Conservation (phyloP, 1,139 yeast genomes). For the Geotrichum siamense region DNA sequence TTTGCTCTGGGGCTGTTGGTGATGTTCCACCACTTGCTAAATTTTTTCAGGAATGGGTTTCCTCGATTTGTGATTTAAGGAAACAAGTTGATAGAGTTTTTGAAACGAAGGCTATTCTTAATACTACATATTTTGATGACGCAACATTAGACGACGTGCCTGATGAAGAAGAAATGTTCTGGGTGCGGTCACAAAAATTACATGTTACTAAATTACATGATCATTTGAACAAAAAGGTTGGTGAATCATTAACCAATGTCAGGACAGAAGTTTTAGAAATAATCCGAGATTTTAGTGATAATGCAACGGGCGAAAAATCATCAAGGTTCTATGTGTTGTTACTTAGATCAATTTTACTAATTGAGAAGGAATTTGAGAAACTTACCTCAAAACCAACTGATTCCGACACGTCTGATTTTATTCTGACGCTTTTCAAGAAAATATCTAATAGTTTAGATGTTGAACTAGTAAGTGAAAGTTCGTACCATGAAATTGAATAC, state of each 20-base stretch:
- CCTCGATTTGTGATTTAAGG: conserved; percentile 10
- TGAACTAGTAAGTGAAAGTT: background rate
- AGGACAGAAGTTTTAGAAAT: conserved; percentile 13
- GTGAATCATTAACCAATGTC: conserved; percentile 8
- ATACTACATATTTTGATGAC: conserved; percentile 4
- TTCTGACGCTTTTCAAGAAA: conserved; percentile 1
- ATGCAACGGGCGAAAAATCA: background rate
- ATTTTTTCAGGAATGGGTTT: conserved; percentile 16
- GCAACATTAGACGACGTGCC: conserved; percentile 11
- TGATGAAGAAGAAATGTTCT: conserved; percentile 15
- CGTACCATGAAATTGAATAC: background rate
- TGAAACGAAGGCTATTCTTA: conserved; percentile 11
- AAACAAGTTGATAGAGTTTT: conserved; percentile 16
- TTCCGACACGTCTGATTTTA: background rate
- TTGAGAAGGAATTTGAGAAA: conserved; percentile 8
- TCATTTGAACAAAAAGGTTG: conserved; percentile 8
- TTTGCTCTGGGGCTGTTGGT: conserved; percentile 16
- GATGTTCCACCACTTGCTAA: conserved; percentile 14
- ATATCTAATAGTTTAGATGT: conserved; percentile 13
- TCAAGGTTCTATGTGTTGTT: conserved; percentile 5
- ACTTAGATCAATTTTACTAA: conserved; percentile 13
- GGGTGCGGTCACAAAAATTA: conserved; percentile 14
- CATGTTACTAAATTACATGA: conserved; percentile 9
- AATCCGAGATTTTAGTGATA: conserved; percentile 10
- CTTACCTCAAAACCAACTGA: background rate